phyloP scores from a whole-genome alignment of 352 stramenopile species.

The Plasmopara viticola region DNA sequence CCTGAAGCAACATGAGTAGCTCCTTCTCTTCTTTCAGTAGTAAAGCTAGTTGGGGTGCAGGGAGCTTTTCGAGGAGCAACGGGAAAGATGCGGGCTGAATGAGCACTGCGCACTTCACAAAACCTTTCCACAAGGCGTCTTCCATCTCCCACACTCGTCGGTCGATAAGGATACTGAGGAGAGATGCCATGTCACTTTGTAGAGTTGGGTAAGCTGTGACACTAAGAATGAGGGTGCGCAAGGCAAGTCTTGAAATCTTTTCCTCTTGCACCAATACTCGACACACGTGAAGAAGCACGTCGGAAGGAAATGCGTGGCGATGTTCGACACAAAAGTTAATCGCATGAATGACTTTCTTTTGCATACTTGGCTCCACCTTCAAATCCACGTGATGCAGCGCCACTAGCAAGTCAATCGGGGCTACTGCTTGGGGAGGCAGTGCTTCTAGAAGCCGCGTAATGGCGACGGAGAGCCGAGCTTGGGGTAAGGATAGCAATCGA shows the following conservation, averaged over 20 bases:
- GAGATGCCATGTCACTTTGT: constrained; percentile 51
- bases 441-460: constrained; percentile 68
- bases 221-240: constrained; percentile 74
- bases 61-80: constrained; percentile 50
- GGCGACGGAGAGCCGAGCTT: constrained; percentile 48
- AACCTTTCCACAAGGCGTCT: constrained; percentile 70
- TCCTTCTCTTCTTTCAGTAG: constrained; percentile 59
- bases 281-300: constrained; percentile 66
- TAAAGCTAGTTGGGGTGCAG: constrained; percentile 36
- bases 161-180: constrained; percentile 47
- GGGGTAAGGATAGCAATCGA: constrained; percentile 44
- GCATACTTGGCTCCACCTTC: constrained; percentile 54
- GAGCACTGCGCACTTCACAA: constrained; percentile 69
- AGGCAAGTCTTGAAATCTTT: constrained; percentile 55
- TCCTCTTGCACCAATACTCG: constrained; percentile 53
- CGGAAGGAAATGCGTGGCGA: constrained; percentile 68
- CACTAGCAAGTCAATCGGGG: constrained; percentile 64
- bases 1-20: constrained; percentile 37
- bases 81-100: constrained; percentile 69
- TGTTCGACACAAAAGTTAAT: constrained; percentile 81
- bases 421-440: constrained; percentile 57
- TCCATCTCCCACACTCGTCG: constrained; percentile 69
- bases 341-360: constrained; percentile 70
- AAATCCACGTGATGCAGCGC: constrained; percentile 73
- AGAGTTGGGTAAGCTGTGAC: constrained; percentile 64